Percentiles rank a stretch among this genome's conserved stretches.
phyloP scores from a whole-genome alignment of 805 yeast species.

The Candida broadrunensis region DNA sequence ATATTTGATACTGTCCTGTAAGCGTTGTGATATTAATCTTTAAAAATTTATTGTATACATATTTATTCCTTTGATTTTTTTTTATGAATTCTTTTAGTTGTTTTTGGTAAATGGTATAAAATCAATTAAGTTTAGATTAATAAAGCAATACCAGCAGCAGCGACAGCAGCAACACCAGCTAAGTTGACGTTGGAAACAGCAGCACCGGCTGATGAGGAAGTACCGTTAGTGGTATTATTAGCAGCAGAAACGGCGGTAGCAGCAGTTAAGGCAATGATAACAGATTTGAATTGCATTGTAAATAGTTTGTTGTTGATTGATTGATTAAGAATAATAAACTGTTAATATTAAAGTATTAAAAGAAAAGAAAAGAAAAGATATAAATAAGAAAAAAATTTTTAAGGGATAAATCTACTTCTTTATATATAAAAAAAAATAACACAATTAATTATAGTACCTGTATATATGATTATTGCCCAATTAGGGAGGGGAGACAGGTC shows the following conservation, averaged over 20 bases:
- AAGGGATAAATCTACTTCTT: neutral
- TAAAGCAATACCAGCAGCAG: constrained; percentile 36
- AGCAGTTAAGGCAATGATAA: constrained; percentile 37
- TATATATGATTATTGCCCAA: too few species aligned
- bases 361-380: constrained; percentile 1
- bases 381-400: neutral
- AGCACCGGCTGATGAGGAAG: constrained; percentile 14
- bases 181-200: constrained; percentile 15
- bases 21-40: too few species aligned
- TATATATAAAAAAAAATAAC: neutral
- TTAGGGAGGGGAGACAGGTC: too few species aligned
- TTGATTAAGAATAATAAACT: neutral
- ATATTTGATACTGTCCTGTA: too few species aligned
- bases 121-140: constrained; percentile 28
- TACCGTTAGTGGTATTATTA: constrained; percentile 18
- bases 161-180: constrained; percentile 20
- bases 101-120: too few species aligned
- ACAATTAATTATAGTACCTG: neutral
- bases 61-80: too few species aligned
- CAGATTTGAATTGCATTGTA: constrained; percentile 39
- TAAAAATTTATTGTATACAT: too few species aligned
- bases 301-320: constrained; percentile 1
- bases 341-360: neutral
- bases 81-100: too few species aligned
- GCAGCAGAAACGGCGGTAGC: constrained; percentile 36